Evolutionary conservation across 1,284 basidiomycete species (phyloP).

Genomic region (Moesziomyces sp.): DNA sequence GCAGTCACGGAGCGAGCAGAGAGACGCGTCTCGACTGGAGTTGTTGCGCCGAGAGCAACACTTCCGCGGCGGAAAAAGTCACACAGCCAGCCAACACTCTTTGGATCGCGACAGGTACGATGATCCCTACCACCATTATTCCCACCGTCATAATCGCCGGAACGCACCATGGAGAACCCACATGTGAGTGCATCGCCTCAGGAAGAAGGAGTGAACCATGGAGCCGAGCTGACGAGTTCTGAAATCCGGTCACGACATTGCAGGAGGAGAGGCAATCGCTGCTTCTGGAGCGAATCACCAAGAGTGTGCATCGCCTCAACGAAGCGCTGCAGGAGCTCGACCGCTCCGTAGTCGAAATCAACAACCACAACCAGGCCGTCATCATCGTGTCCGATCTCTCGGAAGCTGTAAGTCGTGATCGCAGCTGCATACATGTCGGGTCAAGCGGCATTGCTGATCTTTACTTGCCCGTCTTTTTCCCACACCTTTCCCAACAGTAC

Average conservation of each 20-base stretch:
- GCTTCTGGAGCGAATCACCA: conserved; percentile 86
- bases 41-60: conserved; percentile 28
- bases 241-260: conserved; percentile 53
- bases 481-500: conserved; percentile 33
- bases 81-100: not conserved
- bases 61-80: conserved; percentile 8
- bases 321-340: conserved; percentile 75
- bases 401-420: conserved; percentile 54
- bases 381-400: conserved; percentile 64
- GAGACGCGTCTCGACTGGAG: conserved; percentile 11
- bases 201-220: too few relatives aligned
- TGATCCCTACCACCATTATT: conserved; percentile 11
- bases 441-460: not conserved
- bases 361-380: conserved; percentile 62
- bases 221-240: too few relatives aligned
- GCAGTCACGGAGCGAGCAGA: too few relatives aligned
- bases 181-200: conserved; percentile 11
- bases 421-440: not conserved
- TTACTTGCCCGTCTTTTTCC: not conserved
- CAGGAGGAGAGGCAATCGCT: conserved; percentile 90
- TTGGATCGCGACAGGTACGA: not conserved
- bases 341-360: conserved; percentile 74
- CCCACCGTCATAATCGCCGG: not conserved
- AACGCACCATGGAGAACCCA: conserved; percentile 35
- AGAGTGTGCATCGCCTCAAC: conserved; percentile 78